phyloP scores from a whole-genome alignment of 2,329 filamentous ascomycete genomes.

The Tolypocladium guangdongense region DNA sequence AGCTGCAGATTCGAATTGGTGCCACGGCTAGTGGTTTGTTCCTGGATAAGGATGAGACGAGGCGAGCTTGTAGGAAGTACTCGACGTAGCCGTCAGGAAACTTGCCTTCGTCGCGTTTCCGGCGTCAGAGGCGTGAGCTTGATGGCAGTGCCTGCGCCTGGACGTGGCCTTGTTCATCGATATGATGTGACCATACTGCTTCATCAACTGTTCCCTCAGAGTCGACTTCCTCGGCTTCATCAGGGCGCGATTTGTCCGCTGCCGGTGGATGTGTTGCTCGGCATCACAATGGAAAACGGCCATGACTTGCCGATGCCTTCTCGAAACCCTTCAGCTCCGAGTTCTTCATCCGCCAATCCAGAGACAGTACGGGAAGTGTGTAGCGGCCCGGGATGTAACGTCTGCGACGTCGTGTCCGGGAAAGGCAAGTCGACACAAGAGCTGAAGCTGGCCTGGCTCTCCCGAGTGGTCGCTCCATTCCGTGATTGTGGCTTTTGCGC shows the following conservation, averaged over 20 bases:
- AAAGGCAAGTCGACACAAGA: not conserved
- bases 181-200: not conserved
- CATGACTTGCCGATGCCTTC: not conserved
- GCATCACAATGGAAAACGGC: not conserved
- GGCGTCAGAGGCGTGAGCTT: not conserved
- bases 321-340: not conserved
- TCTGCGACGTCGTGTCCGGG: not conserved
- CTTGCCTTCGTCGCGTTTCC: not conserved
- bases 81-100: not conserved
- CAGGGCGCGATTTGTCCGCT: not conserved
- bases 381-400: not conserved
- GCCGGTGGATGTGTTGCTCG: not conserved
- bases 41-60: no score
- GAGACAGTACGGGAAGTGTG: not conserved
- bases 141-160: not conserved
- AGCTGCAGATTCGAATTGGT: no score
- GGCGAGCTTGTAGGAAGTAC: not conserved
- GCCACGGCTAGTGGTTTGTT: no score
- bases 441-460: not conserved
- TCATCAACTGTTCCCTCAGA: no score
- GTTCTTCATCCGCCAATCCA: not conserved
- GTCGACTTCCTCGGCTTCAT: not conserved
- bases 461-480: not conserved
- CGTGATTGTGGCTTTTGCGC: not conserved
- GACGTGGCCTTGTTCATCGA: not conserved